These are phyloP conservation scores for Trichosporon asahii DNA, from an alignment of 1,284 basidiomycete species.

Conservation along the genomic window DNA sequence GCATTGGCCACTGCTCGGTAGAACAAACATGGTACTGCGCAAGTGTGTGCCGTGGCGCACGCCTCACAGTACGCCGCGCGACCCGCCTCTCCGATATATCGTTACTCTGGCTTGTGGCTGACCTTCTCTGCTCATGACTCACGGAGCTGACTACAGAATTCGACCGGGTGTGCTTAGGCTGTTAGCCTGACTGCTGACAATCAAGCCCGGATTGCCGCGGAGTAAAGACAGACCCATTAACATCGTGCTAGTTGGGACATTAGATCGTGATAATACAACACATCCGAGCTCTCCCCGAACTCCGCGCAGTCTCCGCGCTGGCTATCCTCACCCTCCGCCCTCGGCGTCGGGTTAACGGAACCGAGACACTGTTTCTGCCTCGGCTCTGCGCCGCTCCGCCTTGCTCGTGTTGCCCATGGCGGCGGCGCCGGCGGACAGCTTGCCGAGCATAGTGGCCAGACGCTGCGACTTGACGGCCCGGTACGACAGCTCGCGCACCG, in stretches of 20 bases:
- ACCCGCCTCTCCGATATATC: not conserved
- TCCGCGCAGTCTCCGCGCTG: too few relatives aligned
- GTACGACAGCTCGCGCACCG: constrained; percentile 69
- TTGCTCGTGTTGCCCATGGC: constrained; percentile 47
- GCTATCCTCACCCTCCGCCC: not conserved
- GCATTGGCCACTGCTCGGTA: not conserved
- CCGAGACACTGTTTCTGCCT: constrained; percentile 61
- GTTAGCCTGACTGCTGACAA: too few relatives aligned
- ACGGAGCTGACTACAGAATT: too few relatives aligned
- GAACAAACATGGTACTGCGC: too few relatives aligned
- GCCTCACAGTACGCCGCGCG: too few relatives aligned
- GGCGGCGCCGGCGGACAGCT: constrained; percentile 58
- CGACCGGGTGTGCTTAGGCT: too few relatives aligned
- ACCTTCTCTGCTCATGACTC: too few relatives aligned
- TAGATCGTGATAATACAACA: not conserved
- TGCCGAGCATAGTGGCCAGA: constrained; percentile 73
- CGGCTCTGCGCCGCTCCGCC: constrained; percentile 66
- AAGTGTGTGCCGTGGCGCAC: not conserved
- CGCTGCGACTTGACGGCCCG: constrained; percentile 67
- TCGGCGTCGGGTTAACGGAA: constrained; percentile 20
- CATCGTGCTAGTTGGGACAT: not conserved
- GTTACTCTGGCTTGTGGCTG: not conserved
- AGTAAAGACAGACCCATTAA: not conserved
- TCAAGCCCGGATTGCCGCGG: too few relatives aligned
- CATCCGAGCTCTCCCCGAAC: not conserved